Conservation (phyloP, 768 basidiomycete genomes). For the Mrakia gelida region DNA sequence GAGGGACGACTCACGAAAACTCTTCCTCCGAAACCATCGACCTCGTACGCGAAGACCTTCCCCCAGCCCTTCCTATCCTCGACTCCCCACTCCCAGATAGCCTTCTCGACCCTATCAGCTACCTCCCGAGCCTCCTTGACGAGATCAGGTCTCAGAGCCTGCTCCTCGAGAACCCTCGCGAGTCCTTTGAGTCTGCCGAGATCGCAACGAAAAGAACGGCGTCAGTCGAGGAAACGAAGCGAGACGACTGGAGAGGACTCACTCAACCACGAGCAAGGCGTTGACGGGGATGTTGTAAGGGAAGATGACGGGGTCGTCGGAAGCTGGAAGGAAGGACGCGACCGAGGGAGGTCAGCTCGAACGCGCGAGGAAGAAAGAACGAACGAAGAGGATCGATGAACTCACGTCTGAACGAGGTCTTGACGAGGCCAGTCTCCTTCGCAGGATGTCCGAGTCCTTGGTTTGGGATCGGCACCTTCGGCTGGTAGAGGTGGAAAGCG, state of each 20-base stretch:
- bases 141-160: constrained; percentile 36
- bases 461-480: constrained; percentile 50
- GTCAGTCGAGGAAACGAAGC: no score
- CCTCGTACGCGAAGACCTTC: constrained; percentile 64
- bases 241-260: no score
- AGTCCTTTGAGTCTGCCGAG: constrained; percentile 46
- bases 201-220: no score
- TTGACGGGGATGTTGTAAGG: constrained; percentile 74
- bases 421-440: constrained; percentile 67
- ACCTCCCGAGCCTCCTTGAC: not conserved
- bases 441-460: constrained; percentile 71
- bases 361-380: not conserved
- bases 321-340: constrained; percentile 59
- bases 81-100: constrained; percentile 39
- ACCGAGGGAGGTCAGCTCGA: not conserved
- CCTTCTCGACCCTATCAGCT: constrained; percentile 25
- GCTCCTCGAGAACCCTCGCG: constrained; percentile 57
- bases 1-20: constrained; percentile 49
- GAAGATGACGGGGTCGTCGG: constrained; percentile 66
- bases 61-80: constrained; percentile 44
- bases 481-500: constrained; percentile 2
- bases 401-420: constrained; percentile 47
- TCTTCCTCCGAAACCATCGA: constrained; percentile 61
- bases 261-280: constrained; percentile 74
- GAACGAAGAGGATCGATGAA: not conserved